Conservation (phyloP, 352 stramenopile genomes). For the Phytophthora podocarpi region DNA sequence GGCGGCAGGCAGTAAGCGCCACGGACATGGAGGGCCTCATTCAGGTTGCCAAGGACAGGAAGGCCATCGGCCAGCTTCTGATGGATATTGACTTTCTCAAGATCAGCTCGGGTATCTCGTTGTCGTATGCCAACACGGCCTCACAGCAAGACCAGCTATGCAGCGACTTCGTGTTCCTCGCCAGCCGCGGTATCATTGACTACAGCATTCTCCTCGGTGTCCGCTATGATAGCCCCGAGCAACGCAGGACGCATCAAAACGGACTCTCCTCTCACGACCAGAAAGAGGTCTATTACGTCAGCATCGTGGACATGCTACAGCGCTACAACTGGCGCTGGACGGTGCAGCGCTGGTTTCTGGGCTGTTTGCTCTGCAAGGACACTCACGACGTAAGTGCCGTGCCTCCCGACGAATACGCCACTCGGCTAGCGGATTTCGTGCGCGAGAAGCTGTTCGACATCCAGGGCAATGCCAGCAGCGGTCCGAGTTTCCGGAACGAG, state of each 20-base stretch:
- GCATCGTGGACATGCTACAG: conserved; percentile 86
- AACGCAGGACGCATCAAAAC: conserved; percentile 33
- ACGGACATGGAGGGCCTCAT: conserved; percentile 69
- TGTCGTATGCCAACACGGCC: conserved; percentile 50
- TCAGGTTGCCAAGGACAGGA: conserved; percentile 59
- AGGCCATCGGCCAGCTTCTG: conserved; percentile 73
- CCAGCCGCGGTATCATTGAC: conserved; percentile 84
- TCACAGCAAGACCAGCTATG: conserved; percentile 70
- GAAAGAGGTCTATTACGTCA: conserved; percentile 76
- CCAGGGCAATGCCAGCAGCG: conserved; percentile 28
- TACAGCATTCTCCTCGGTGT: conserved; percentile 86
- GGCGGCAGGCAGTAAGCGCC: conserved; percentile 68
- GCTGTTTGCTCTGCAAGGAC: conserved; percentile 78
- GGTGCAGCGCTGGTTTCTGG: conserved; percentile 78
- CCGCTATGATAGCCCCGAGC: conserved; percentile 42
- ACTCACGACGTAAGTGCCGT: conserved; percentile 84
- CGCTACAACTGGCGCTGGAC: conserved; percentile 89
- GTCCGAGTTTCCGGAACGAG: conserved; percentile 25
- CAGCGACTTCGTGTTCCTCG: conserved; percentile 84
- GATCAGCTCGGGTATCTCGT: conserved; percentile 61
- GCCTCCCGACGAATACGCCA: conserved; percentile 69
- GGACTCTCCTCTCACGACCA: conserved; percentile 57
- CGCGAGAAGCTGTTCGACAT: conserved; percentile 74
- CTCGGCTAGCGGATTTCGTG: conserved; percentile 75
- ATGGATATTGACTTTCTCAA: conserved; percentile 90